Evolutionary conservation across 2,329 filamentous ascomycete species (phyloP).

Genomic region (Calonectria hawksworthii): DNA sequence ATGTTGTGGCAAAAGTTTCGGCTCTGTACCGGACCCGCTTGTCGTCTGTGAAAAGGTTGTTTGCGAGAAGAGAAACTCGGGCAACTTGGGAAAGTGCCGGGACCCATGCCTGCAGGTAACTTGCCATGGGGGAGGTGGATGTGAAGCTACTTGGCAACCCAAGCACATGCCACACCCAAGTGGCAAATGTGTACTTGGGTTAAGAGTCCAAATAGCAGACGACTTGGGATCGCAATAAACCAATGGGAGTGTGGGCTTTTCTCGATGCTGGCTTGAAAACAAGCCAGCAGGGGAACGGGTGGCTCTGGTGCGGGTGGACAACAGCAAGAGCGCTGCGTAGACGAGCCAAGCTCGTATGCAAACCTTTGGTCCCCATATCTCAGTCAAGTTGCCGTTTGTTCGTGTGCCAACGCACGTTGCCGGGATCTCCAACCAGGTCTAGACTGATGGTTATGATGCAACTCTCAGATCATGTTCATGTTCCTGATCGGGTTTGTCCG

Average conservation of each 20-base stretch:
- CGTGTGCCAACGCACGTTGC: not conserved
- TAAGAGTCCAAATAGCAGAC: not conserved
- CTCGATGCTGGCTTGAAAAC: not conserved
- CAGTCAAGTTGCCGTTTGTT: not conserved
- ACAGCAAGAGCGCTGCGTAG: not conserved
- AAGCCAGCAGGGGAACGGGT: not conserved
- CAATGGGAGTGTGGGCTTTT: not conserved
- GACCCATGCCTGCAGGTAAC: not conserved
- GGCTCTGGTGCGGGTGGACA: not conserved
- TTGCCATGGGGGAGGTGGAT: not conserved
- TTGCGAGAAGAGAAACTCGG: not conserved
- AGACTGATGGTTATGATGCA: not conserved
- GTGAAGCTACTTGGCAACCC: not conserved
- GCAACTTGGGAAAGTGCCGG: not conserved
- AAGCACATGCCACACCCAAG: not conserved
- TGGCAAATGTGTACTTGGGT: not conserved
- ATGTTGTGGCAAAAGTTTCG: not conserved
- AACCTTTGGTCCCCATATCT: not conserved
- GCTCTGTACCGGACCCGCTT: not conserved
- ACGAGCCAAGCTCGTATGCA: not conserved
- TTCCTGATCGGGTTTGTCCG: not conserved
- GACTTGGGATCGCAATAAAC: not conserved
- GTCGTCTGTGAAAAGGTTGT: not conserved
- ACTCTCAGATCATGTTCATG: not conserved
- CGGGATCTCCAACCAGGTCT: not conserved